A percentile compares a stretch with the other conserved stretches of the same genome.
These are phyloP conservation scores for Biscogniauxia marginata DNA, from an alignment of 2,329 filamentous ascomycete species.

Conservation along the genomic window DNA sequence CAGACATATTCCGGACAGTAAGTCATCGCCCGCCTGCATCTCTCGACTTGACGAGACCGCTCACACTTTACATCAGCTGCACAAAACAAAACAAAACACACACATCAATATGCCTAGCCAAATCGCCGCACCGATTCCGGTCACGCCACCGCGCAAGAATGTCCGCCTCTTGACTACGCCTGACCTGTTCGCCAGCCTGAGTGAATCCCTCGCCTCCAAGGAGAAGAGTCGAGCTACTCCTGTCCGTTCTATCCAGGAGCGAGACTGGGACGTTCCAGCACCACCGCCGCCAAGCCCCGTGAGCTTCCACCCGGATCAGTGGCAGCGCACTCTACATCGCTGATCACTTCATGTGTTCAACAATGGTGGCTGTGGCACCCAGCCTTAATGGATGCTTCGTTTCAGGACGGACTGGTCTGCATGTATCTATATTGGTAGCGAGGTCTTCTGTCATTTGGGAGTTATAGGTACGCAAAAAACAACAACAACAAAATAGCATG, in stretches of 20 bases:
- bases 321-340: slow-evolving; percentile 41
- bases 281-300: slow-evolving; percentile 64
- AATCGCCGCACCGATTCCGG: slow-evolving; percentile 46
- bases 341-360: slow-evolving; percentile 19
- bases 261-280: slow-evolving; percentile 64
- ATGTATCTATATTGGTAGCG: slow-evolving; percentile 28
- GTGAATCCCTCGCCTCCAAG: slow-evolving; percentile 47
- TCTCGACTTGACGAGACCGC: neutral
- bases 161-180: slow-evolving; percentile 46
- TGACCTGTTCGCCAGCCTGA: slow-evolving; percentile 54
- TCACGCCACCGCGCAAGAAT: slow-evolving; percentile 46
- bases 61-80: neutral
- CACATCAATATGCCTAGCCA: slow-evolving; percentile 42
- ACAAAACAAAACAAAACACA: slow-evolving; percentile 6
- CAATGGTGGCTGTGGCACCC: neutral
- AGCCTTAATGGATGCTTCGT: slow-evolving; percentile 5
- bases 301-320: slow-evolving; percentile 58
- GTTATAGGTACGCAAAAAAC: slow-evolving; percentile 26
- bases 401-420: slow-evolving; percentile 15
- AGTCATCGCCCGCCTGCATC: neutral
- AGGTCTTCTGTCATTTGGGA: slow-evolving; percentile 22
- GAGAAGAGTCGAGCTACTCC: slow-evolving; percentile 43
- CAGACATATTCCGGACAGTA: neutral
- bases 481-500: too few species aligned
- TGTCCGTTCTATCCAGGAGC: slow-evolving; percentile 51